phyloP scores from a whole-genome alignment of 139 green algal species.

The Chlorella sp. region DNA sequence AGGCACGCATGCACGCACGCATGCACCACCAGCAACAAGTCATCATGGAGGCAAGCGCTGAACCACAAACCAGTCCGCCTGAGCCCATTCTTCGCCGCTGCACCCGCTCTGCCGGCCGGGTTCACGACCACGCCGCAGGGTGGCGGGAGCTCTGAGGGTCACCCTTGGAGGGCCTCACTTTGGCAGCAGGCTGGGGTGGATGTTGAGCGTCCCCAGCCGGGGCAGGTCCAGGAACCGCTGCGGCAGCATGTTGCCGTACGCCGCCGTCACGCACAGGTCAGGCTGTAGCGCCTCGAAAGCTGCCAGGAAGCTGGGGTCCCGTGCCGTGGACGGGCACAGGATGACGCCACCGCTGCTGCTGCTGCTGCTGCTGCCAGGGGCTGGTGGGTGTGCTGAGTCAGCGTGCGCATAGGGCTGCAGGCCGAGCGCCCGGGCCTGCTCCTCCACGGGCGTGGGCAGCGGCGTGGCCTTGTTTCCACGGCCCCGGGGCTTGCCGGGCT shows the following conservation, averaged over 20 bases:
- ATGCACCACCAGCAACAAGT: too few species aligned
- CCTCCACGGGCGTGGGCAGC: constrained; percentile 61
- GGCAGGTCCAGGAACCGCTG: constrained; percentile 84
- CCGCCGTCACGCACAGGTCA: constrained; percentile 92
- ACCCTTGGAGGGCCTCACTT: too few species aligned
- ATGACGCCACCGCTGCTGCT: constrained; percentile 21
- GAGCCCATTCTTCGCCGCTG: too few species aligned
- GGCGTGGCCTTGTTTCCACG: constrained; percentile 55
- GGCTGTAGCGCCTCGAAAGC: constrained; percentile 55
- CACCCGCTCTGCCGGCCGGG: neutral
- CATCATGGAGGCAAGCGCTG: neutral
- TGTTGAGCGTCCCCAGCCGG: constrained; percentile 86
- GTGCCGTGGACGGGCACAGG: constrained; percentile 44
- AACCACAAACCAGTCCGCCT: neutral
- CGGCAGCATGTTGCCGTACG: constrained; percentile 96
- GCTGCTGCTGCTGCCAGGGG: neutral
- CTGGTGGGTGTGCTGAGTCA: too few species aligned
- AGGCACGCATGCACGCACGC: neutral
- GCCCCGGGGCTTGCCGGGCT: constrained; percentile 67
- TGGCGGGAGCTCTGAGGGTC: too few species aligned
- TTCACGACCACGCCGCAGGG: too few species aligned
- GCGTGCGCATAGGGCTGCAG: constrained; percentile 20
- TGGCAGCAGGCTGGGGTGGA: constrained; percentile 93
- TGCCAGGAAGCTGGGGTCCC: constrained; percentile 58
- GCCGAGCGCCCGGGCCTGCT: constrained; percentile 35